Base-by-base conservation (phyloP, 208 protist genomes). In the Wallacemonas sp. region DNA sequence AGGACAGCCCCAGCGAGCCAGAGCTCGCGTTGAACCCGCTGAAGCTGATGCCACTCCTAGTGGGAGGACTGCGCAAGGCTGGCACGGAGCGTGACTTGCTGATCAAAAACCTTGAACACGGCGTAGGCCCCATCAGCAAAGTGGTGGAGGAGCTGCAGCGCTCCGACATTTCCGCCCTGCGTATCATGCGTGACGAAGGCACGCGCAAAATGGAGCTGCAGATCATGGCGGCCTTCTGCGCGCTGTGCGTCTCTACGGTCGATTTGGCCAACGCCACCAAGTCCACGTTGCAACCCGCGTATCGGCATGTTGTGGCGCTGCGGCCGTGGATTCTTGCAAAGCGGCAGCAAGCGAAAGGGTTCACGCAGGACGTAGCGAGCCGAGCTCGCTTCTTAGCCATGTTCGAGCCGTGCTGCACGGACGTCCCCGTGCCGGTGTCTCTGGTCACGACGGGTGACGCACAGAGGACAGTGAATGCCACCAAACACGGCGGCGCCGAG, bases 161-260 rank as follows among this genome's bases (percentile, higher is more conserved):
- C 32, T 71, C 67, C 6, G 91, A 92, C 66, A 61, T 75, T 26
- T 77, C 82, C 1, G 85, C 85, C n/a, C 48, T 94, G 44, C 72
- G 81, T 22, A 71, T 94, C 38, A 58, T 89, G 70, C 74, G 83
- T 3, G 91, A 96, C 66, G 83, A 83, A 34, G 66, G 80, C 17
- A 78, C 94, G 54, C 60, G 70, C 30, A 79, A 76, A 37, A 67
- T 85, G 62, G 91, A 96, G 73, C 81, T 87, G 46, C 74, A 84
- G 42, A 64, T 96, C 24, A 92, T 93, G 82, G 83, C 88, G 10
- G 81, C 88, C 29, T 91, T 89, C 61, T 96, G 86, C 62, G 79
- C 86, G 12, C 59, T 96, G 42, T 59, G 88, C 38, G 21, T 94
- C 5, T 72, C 81, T 15, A 94, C 87, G 26, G 66, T 65, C 17